phyloP scores from a whole-genome alignment of 1,284 basidiomycete species.

The Rhodotorula glutinis region DNA sequence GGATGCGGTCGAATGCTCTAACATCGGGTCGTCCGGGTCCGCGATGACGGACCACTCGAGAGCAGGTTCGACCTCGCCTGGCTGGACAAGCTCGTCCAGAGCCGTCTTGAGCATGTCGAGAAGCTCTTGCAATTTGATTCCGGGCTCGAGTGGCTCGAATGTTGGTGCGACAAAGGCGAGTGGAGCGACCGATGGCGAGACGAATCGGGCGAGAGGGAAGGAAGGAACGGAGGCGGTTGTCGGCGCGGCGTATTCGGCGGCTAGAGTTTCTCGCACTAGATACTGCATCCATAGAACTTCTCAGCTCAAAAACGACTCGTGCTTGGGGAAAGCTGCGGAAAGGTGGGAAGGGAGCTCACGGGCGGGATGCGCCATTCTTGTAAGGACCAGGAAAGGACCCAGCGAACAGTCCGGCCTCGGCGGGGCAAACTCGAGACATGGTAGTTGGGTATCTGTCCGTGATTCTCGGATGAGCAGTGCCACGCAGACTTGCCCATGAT shows the following conservation, averaged over 20 bases:
- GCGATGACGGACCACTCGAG: not conserved
- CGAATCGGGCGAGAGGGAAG: conserved; percentile 3
- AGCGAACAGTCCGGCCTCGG: conserved; percentile 81
- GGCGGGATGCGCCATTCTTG: conserved; percentile 64
- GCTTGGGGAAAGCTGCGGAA: too few species aligned
- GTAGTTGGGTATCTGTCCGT: conserved; percentile 86
- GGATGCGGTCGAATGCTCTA: too few species aligned
- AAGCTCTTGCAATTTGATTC: not conserved
- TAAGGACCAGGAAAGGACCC: conserved; percentile 85
- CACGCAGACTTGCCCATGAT: too few species aligned
- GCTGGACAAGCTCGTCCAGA: not conserved
- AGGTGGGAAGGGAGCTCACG: conserved; percentile 53
- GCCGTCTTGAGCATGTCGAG: not conserved
- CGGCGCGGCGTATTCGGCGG: not conserved
- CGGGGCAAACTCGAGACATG: conserved; percentile 68
- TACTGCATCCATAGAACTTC: too few species aligned
- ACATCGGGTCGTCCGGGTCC: not conserved
- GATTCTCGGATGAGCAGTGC: too few species aligned
- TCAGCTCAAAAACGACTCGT: too few species aligned
- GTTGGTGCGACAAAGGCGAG: not conserved
- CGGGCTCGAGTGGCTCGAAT: accelerated
- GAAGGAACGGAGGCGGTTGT: not conserved
- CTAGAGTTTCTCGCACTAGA: not conserved
- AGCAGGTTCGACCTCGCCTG: not conserved
- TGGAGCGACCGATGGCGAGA: conserved; percentile 6